These are phyloP conservation scores for Leccinum broughii DNA, from an alignment of 768 basidiomycete species.

Conservation along the genomic window DNA sequence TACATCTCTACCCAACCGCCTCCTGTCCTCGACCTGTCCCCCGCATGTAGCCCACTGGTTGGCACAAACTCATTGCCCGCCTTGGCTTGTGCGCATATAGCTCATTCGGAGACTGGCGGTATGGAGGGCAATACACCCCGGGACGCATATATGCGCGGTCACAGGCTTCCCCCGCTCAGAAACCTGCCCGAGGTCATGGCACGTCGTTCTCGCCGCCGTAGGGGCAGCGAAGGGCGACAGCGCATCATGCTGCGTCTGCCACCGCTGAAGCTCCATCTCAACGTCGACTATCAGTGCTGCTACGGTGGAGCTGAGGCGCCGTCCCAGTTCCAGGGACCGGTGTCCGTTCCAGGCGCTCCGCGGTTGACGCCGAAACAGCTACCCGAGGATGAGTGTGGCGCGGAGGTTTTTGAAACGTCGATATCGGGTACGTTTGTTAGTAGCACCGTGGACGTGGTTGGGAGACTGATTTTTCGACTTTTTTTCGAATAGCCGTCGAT, in stretches of 20 bases:
- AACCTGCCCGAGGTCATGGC: conserved; percentile 13
- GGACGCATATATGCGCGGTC: conserved; percentile 16
- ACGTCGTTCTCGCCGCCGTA: neutral
- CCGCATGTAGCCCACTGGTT: conserved; percentile 34
- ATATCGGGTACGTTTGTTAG: conserved; percentile 17
- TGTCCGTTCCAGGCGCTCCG: conserved; percentile 26
- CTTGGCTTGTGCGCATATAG: neutral
- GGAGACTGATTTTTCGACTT: neutral
- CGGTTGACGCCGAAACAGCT: conserved; percentile 24
- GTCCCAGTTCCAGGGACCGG: neutral
- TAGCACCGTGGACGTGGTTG: neutral
- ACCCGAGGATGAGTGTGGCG: conserved; percentile 25
- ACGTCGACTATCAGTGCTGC: neutral
- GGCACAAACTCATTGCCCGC: neutral
- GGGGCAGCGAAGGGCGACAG: neutral
- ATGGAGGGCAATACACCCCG: neutral
- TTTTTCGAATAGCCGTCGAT: conserved; percentile 11
- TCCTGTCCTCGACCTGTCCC: conserved; percentile 29
- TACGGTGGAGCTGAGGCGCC: neutral
- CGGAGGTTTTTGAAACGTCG: conserved; percentile 11
- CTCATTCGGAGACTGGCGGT: neutral
- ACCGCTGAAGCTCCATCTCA: conserved; percentile 9
- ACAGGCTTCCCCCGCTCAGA: neutral
- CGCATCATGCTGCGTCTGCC: conserved; percentile 13
- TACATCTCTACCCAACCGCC: conserved; percentile 34